Evolutionary conservation across 352 stramenopile species (phyloP).

Genomic region (Phytophthora melonis): DNA sequence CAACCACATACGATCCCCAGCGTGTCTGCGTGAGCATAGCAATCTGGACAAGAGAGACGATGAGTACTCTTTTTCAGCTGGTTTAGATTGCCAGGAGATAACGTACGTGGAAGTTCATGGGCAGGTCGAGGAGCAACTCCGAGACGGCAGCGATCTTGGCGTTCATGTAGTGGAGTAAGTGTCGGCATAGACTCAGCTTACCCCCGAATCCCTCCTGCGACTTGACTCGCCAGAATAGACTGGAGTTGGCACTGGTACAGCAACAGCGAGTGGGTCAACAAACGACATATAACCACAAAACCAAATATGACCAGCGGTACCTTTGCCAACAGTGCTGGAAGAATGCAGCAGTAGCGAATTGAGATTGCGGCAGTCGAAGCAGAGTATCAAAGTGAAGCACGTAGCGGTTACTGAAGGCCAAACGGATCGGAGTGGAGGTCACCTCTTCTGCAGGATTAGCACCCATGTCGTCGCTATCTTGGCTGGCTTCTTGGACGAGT

Average conservation of each 20-base stretch:
- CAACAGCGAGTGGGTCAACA: neutral
- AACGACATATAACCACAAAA: neutral
- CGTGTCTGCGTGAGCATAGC: conserved; percentile 69
- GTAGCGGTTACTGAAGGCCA: conserved; percentile 55
- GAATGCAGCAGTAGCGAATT: conserved; percentile 46
- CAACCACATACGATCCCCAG: conserved; percentile 63
- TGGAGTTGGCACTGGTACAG: conserved; percentile 17
- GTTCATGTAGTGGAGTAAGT: conserved; percentile 39
- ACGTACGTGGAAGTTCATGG: conserved; percentile 68
- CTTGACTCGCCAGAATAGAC: conserved; percentile 22
- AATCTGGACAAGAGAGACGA: conserved; percentile 40
- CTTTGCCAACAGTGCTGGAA: conserved; percentile 68
- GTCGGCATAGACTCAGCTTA: conserved; percentile 53
- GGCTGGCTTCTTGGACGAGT: conserved; percentile 50
- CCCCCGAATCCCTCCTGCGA: conserved; percentile 5
- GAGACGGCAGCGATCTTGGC: conserved; percentile 45
- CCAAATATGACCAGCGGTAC: conserved; percentile 22
- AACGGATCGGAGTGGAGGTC: conserved; percentile 23
- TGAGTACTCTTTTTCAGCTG: neutral
- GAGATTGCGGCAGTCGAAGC: conserved; percentile 40
- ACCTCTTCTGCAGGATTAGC: conserved; percentile 18
- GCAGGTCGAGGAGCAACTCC: conserved; percentile 66
- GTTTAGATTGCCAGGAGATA: neutral
- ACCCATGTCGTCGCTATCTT: conserved; percentile 28
- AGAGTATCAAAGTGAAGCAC: conserved; percentile 64